These are phyloP conservation scores for Torulaspora pretoriensis DNA, from an alignment of 1,139 yeast genomes.

Conservation along the genomic window DNA sequence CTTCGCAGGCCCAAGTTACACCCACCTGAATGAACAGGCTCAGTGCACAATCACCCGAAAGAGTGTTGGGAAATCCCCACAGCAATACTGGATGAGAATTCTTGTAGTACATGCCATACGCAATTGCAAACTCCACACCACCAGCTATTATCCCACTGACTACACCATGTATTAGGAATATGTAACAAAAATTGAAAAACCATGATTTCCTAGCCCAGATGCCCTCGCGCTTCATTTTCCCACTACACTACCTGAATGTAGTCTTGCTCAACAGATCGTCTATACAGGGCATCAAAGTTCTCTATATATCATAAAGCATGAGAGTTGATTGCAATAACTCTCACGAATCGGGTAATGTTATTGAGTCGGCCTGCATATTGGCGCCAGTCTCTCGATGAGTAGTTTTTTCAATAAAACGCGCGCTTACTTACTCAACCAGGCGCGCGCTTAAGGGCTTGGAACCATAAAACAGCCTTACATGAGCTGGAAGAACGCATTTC, in stretches of 20 bases:
- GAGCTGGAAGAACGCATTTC: no score
- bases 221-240: neutral
- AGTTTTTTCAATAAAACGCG: constrained; percentile 5
- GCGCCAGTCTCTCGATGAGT: constrained; percentile 2
- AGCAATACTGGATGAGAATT: constrained; percentile 15
- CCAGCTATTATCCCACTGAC: constrained; percentile 26
- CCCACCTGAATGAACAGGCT: constrained; percentile 26
- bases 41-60: constrained; percentile 30
- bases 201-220: neutral
- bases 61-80: constrained; percentile 30
- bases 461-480: no score
- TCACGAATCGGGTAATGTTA: constrained; percentile 3
- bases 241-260: no score
- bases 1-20: constrained; percentile 25
- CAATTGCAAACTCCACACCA: constrained; percentile 29
- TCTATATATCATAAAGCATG: neutral
- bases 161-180: constrained; percentile 15
- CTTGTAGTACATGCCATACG: constrained; percentile 29
- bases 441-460: no score
- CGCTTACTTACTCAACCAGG: no score
- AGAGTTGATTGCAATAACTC: constrained; percentile 1
- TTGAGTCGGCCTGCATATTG: neutral
- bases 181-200: constrained; percentile 8
- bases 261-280: neutral
- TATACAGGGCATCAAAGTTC: neutral